Base-by-base conservation (phyloP, 805 yeast genomes). In the Starmerella apicola region DNA sequence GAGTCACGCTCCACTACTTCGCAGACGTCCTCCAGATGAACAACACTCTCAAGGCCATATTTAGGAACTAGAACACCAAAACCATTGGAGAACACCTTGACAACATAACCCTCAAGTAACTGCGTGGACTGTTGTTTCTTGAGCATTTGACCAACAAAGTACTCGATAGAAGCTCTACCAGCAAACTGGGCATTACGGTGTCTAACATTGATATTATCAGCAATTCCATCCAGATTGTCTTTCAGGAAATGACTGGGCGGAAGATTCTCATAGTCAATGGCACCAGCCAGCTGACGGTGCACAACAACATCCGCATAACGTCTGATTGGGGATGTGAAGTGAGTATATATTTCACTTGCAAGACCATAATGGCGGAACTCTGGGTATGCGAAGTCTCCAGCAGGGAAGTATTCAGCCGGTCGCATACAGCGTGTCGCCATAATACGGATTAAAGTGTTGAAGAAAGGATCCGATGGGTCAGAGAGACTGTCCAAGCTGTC, bases 161-260 rank as follows among this genome's bases (percentile, higher is more conserved):
- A 91, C 59, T 91, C 98, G 45, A 91, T 83, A 57, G 94, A 81
- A 17, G 98, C 96, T 57, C 99, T 73, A 28, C 98, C 99, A 2
- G 99, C 99, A 67, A 88, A 82, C 63, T 91, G 99, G 0, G 98
- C 98, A 58, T 91, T 91, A 62, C 98, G 76, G 60, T 91, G 99
- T 51, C 95, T 78, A 51, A 71, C 77, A 65, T 91, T 91, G 56
- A 91, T 86, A 57, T 91, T 91, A 51, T 76, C 75, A 53, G 86
- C 85, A 43, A 91, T 76, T 48, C 75, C 59, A 49, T 88, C 96
- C 86, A 91, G 82, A 65, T 83, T 84, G 54, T 66, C 67, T 61
- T 85, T 91, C 57, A 86, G 95, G 54, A 94, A 72, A 54, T 88
- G 95, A 34, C 75, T 70, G 44, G 78, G 67, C 54, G 82, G 84